Evolutionary conservation across 441 rosid genomes (phyloP).

Genomic region (Populus trichocarpa): DNA sequence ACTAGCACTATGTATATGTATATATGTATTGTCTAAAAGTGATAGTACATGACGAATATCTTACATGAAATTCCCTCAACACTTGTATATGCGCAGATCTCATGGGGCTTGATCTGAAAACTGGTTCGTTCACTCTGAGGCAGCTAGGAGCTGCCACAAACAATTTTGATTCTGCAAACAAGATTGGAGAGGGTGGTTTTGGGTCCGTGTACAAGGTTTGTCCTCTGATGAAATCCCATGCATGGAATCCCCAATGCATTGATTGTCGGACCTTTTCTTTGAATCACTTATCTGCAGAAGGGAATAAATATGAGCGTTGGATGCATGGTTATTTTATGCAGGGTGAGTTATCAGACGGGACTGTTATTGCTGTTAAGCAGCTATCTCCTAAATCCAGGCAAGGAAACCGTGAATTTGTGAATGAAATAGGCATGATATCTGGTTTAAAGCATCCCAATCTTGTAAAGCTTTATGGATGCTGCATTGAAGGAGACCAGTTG

Average conservation of each 20-base stretch:
- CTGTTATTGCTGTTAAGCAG: slow-evolving; percentile 64
- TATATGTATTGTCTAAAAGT: no score
- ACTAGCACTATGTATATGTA: no score
- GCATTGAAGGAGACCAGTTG: slow-evolving; percentile 47
- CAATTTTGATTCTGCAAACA: slow-evolving; percentile 56
- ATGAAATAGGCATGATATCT: slow-evolving; percentile 69
- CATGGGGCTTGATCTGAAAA: slow-evolving; percentile 14
- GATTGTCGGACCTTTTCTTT: not conserved
- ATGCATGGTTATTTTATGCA: slow-evolving; percentile 11
- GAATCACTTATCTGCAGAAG: not conserved
- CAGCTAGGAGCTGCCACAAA: slow-evolving; percentile 45
- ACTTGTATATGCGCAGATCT: not conserved
- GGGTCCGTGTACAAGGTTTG: slow-evolving; percentile 79
- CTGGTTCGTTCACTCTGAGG: slow-evolving; percentile 2
- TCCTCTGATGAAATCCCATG: not conserved
- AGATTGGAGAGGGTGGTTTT: slow-evolving; percentile 89
- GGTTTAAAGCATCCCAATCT: slow-evolving; percentile 51
- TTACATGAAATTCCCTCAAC: not conserved
- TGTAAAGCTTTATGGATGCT: slow-evolving; percentile 52
- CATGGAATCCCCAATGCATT: not conserved
- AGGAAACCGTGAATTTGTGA: slow-evolving; percentile 70
- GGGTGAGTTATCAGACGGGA: slow-evolving; percentile 61
- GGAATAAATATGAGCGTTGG: not conserved
- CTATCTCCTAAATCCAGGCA: slow-evolving; percentile 72
- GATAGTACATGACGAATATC: no score